Conservation (phyloP, 108 stramenopile genomes). For the Cyclotella cryptica region DNA sequence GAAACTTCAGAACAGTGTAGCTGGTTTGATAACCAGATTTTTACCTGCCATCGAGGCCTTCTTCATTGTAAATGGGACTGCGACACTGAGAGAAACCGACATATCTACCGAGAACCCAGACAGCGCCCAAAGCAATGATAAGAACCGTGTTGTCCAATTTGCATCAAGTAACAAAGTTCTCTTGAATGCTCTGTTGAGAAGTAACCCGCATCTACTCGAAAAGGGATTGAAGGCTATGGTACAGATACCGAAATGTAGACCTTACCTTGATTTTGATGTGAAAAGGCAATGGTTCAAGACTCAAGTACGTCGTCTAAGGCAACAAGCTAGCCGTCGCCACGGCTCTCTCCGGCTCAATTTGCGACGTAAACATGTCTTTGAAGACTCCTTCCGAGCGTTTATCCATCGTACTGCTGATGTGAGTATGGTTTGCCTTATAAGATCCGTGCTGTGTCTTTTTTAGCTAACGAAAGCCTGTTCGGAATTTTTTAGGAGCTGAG, state of each 20-base stretch:
- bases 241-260: constrained; percentile 81
- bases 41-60: constrained; percentile 95
- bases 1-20: constrained; percentile 88
- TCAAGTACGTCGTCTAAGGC: constrained; percentile 83
- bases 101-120: background rate
- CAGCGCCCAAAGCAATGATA: constrained; percentile 8
- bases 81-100: constrained; percentile 43
- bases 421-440: background rate
- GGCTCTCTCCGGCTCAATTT: constrained; percentile 91
- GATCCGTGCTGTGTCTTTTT: background rate
- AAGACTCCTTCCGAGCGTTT: constrained; percentile 96
- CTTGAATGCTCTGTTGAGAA: constrained; percentile 81
- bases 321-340: constrained; percentile 86
- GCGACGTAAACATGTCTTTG: constrained; percentile 90
- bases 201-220: constrained; percentile 87
- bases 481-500: constrained; percentile 71
- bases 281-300: constrained; percentile 92
- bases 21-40: constrained; percentile 89
- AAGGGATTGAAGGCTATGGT: constrained; percentile 88
- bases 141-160: constrained; percentile 79
- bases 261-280: constrained; percentile 94
- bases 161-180: constrained; percentile 86
- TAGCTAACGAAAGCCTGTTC: background rate
- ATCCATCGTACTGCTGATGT: constrained; percentile 91
- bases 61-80: constrained; percentile 89